A percentile compares a stretch with the other conserved stretches of the same genome.
Evolutionary conservation across 768 basidiomycete species (phyloP).

Genomic region (Collybia mongolica): DNA sequence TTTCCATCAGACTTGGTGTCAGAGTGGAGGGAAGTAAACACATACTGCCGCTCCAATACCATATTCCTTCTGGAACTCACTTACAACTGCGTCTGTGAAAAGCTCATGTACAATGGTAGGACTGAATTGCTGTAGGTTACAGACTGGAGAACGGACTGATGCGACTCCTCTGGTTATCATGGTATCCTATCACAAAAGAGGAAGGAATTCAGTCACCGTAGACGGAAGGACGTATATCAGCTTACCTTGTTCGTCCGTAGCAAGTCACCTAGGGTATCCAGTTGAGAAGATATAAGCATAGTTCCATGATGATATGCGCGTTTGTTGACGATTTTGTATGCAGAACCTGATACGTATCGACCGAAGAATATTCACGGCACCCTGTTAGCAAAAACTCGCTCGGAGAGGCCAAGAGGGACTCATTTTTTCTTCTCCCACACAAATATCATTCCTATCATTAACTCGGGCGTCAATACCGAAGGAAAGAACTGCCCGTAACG

Average conservation of each 20-base stretch:
- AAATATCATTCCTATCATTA: slow-evolving; percentile 92
- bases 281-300: slow-evolving; percentile 88
- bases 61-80: slow-evolving; percentile 67
- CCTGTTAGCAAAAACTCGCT: background rate
- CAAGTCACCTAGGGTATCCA: slow-evolving; percentile 70
- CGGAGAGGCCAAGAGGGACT: slow-evolving; percentile 34
- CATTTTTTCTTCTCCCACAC: slow-evolving; percentile 86
- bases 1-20: background rate
- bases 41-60: slow-evolving; percentile 28
- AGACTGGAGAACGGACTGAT: slow-evolving; percentile 91
- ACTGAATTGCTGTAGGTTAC: slow-evolving; percentile 67
- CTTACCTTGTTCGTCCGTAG: slow-evolving; percentile 64
- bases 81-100: slow-evolving; percentile 69
- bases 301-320: slow-evolving; percentile 98
- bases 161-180: slow-evolving; percentile 86
- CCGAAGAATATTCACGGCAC: background rate
- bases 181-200: slow-evolving; percentile 46
- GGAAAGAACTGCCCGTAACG: slow-evolving; percentile 71
- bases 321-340: slow-evolving; percentile 90
- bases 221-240: no score
- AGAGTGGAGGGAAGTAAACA: background rate
- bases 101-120: slow-evolving; percentile 56
- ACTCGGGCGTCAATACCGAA: slow-evolving; percentile 76
- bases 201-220: background rate
- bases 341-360: slow-evolving; percentile 89